phyloP scores from a whole-genome alignment of 1,284 basidiomycete genomes.

The Trichosporon sp. region DNA sequence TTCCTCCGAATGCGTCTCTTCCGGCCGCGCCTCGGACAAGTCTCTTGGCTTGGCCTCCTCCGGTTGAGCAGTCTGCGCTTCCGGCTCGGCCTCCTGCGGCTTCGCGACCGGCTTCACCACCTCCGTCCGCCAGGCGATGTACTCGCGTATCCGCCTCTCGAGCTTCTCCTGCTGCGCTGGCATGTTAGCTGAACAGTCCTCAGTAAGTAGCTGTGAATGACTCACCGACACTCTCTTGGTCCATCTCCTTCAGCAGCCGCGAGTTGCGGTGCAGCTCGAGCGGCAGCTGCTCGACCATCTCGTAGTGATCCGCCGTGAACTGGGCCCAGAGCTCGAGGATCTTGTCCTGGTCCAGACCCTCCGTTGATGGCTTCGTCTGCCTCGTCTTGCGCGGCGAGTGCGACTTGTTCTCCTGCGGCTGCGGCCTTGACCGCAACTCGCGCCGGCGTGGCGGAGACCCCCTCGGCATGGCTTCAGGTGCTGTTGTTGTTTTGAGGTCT shows the following conservation, averaged over 20 bases:
- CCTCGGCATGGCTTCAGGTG: not conserved
- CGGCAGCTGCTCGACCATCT: conserved; percentile 83
- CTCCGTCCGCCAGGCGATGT: conserved; percentile 37
- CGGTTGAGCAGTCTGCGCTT: not conserved
- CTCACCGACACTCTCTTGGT: conserved; percentile 70
- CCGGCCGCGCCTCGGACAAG: not conserved
- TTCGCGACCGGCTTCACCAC: conserved; percentile 9
- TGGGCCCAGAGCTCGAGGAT: conserved; percentile 68
- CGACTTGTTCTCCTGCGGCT: not conserved
- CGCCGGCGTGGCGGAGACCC: not conserved
- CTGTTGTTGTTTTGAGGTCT: not conserved
- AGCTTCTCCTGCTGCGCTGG: conserved; percentile 48
- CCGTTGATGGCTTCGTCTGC: conserved; percentile 18
- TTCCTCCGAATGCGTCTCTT: not conserved
- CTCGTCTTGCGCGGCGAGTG: conserved; percentile 18
- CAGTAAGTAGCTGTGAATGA: not conserved
- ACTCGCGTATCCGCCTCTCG: conserved; percentile 44
- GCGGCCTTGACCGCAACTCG: conserved; percentile 11
- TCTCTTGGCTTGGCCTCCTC: not conserved
- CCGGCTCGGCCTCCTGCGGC: not conserved
- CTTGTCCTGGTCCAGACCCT: conserved; percentile 35
- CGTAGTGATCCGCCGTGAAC: conserved; percentile 76
- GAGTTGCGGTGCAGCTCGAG: conserved; percentile 79
- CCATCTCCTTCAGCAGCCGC: conserved; percentile 76
- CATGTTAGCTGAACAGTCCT: not conserved